Evolutionary conservation across 441 rosid genomes (phyloP).

Genomic region (Pelargonium cotyledonis): DNA sequence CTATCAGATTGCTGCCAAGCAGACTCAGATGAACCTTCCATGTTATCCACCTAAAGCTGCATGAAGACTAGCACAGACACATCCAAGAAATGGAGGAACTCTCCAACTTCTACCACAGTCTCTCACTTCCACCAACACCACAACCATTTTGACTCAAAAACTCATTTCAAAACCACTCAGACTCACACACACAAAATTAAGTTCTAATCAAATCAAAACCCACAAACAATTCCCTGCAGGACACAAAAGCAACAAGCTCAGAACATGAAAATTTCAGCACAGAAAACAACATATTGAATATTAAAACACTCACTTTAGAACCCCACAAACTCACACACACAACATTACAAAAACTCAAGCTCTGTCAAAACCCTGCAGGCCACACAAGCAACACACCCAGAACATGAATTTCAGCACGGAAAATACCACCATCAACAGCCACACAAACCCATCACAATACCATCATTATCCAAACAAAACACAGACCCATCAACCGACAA

Average conservation of each 20-base stretch:
- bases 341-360: constrained; percentile 7
- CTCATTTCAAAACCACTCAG: constrained; percentile 28
- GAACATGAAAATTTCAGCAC: constrained; percentile 14
- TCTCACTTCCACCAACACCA: constrained; percentile 35
- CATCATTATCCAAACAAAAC: constrained; percentile 1
- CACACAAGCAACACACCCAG: constrained; percentile 9
- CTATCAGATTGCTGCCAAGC: constrained; percentile 51
- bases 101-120: constrained; percentile 32
- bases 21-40: constrained; percentile 81
- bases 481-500: neutral
- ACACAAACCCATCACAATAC: constrained; percentile 5
- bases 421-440: constrained; percentile 22
- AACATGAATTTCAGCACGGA: constrained; percentile 15
- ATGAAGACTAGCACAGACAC: constrained; percentile 34
- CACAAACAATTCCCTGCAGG: constrained; percentile 24
- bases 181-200: constrained; percentile 3
- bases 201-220: constrained; percentile 21
- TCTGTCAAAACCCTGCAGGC: constrained; percentile 23
- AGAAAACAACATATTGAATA: constrained; percentile 10
- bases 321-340: constrained; percentile 14
- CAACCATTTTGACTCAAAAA: constrained; percentile 39
- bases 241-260: constrained; percentile 14
- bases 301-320: constrained; percentile 22
- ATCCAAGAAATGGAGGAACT: constrained; percentile 33
- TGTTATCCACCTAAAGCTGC: constrained; percentile 50